Evolutionary conservation across 2,329 filamentous ascomycete genomes (phyloP).

Genomic region (Alternaria sp.): DNA sequence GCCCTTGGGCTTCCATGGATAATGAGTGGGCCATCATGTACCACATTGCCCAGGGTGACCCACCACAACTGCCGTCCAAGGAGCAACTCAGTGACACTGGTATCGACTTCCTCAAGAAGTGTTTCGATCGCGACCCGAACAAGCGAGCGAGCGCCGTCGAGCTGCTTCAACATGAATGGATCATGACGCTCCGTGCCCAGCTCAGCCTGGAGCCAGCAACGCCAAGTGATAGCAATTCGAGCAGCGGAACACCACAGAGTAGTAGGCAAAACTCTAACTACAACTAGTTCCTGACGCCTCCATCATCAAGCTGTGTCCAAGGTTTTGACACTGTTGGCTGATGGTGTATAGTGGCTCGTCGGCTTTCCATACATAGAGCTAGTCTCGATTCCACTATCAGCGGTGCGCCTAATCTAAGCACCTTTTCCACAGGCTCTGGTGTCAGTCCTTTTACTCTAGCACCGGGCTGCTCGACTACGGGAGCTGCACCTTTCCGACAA

Average conservation of each 20-base stretch:
- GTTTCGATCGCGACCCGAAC: slow-evolving; percentile 85
- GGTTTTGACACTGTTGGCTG: not conserved
- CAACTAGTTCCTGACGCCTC: slow-evolving; percentile 25
- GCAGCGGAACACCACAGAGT: slow-evolving; percentile 26
- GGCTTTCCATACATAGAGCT: slow-evolving; percentile 11
- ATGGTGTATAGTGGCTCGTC: slow-evolving; percentile 11
- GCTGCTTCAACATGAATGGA: slow-evolving; percentile 93
- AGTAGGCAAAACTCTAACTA: slow-evolving; percentile 50
- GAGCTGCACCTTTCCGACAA: slow-evolving; percentile 3
- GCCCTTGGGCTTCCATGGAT: slow-evolving; percentile 94
- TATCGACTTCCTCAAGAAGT: slow-evolving; percentile 86
- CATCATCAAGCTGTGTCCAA: not conserved
- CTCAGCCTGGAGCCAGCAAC: slow-evolving; percentile 58
- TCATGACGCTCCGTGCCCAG: slow-evolving; percentile 60
- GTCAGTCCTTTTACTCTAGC: not conserved
- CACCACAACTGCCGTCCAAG: slow-evolving; percentile 79
- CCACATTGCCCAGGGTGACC: slow-evolving; percentile 97
- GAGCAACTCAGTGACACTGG: slow-evolving; percentile 88
- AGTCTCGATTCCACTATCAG: not conserved
- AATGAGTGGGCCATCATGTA: slow-evolving; percentile 99
- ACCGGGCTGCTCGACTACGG: slow-evolving; percentile 1
- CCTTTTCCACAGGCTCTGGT: not conserved
- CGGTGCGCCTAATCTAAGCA: not conserved
- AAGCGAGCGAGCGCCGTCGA: slow-evolving; percentile 85
- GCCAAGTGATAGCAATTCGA: slow-evolving; percentile 46